These are phyloP conservation scores for Candolleomyces eurysporus DNA, from an alignment of 768 basidiomycete species.

Conservation along the genomic window DNA sequence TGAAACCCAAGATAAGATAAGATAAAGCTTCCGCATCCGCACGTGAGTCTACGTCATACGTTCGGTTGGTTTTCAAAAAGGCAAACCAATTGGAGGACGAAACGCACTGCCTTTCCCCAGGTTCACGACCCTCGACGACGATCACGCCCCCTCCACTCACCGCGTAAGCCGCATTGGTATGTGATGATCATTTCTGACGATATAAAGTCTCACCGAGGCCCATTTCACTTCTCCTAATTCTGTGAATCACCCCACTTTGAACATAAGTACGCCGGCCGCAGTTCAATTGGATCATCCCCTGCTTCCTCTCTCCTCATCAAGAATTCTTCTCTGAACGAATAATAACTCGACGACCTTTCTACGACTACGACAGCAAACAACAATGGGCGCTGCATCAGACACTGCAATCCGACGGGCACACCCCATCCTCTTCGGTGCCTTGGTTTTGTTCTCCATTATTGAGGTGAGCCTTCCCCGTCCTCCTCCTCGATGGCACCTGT, in stretches of 20 bases:
- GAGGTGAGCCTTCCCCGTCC: constrained; percentile 41
- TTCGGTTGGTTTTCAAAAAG: not conserved
- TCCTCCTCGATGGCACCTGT: not conserved
- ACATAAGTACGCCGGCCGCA: constrained; percentile 15
- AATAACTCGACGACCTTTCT: not conserved
- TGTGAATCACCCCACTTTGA: constrained; percentile 13
- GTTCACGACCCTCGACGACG: not conserved
- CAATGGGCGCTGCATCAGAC: constrained; percentile 16
- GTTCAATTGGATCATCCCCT: not conserved
- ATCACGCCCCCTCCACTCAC: not conserved
- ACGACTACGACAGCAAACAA: not conserved
- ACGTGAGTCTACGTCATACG: not conserved
- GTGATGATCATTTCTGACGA: not conserved
- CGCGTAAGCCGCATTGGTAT: not conserved
- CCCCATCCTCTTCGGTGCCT: constrained; percentile 51
- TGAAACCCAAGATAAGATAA: not conserved
- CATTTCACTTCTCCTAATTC: constrained; percentile 7
- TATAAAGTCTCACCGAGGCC: constrained; percentile 10
- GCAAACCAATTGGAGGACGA: not conserved
- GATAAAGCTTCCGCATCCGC: not conserved
- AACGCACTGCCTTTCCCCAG: not conserved
- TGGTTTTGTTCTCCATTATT: constrained; percentile 63
- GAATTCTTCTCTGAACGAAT: not conserved
- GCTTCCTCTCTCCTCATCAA: not conserved
- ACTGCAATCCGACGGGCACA: constrained; percentile 50